Evolutionary conservation across 2,329 filamentous ascomycete species (phyloP), one percentile per base, ranked within the genome.

Genomic region (Aureobasidium sp.): DNA sequence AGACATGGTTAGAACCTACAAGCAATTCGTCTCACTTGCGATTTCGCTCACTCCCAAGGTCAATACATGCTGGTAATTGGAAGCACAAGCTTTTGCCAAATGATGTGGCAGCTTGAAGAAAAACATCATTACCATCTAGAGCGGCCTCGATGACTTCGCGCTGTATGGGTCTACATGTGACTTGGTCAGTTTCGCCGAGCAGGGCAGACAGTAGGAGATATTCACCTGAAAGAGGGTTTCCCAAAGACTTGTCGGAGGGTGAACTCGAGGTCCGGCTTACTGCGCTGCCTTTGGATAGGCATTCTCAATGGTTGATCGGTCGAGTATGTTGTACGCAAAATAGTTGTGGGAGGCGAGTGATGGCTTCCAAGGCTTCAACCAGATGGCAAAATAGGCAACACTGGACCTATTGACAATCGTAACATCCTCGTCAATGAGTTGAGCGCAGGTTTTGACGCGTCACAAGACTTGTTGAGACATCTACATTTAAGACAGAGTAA

Each of bases 71-170:
- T 14, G 78, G 78, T 4, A 77, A 67, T 63, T 78, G 76, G 61
- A 74, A 78, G 64, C 75, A 77, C 7, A 78, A 68, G 63, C 72
- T 75, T 66, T 78, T 78, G 27, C 76, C 75, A 24, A 97, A 97
- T 11, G 88, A 90, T 3, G 89, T 92, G 60, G 89, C 89, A 50
- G 93, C 93, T 74, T 97, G 93, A 0, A 97, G 82, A 70, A 96
- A 97, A 47, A 97, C 88, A 86, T 97, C 93, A 65, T 92, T 82
- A 17, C 90, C 88, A 61, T 88, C 84, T 9, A 97, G 80, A 2
- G 90, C 89, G 8, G 90, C 89, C 62, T 82, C 80, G 61, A 97
- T 93, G 62, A 97, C 91, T 70, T 97, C 91, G 63, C 90, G 85
- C 71, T 97, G 93, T 40, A 89, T 79, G 12, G 91, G 24, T 24